phyloP scores from a whole-genome alignment of 2,329 filamentous ascomycete genomes.

The Rutstroemia sp. region DNA sequence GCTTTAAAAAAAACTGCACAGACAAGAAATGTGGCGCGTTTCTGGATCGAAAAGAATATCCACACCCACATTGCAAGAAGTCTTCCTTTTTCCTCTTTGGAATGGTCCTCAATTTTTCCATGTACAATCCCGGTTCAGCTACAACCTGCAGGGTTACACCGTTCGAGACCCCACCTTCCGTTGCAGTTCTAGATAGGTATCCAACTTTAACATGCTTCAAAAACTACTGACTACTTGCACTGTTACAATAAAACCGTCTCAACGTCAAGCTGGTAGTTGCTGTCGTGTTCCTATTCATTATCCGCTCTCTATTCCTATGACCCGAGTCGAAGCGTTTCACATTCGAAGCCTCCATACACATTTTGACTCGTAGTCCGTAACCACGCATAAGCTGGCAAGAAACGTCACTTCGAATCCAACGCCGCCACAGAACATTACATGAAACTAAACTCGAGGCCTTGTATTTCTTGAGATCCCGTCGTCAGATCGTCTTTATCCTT shows the following conservation, averaged over 20 bases:
- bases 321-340: too few species aligned
- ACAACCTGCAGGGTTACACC: neutral
- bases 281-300: too few species aligned
- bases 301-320: too few species aligned
- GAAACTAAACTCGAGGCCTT: neutral
- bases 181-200: neutral
- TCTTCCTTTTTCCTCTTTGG: neutral
- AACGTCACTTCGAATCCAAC: too few species aligned
- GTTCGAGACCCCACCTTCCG: neutral
- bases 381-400: too few species aligned
- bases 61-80: neutral
- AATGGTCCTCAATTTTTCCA: neutral
- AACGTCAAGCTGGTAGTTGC: too few species aligned
- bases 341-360: too few species aligned
- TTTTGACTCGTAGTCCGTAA: too few species aligned
- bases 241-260: too few species aligned
- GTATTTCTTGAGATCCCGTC: constrained; percentile 5
- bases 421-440: neutral
- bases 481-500: constrained; percentile 12
- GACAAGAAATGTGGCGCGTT: too few species aligned
- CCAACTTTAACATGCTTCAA: neutral
- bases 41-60: neutral
- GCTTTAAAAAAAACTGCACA: too few species aligned
- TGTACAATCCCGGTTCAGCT: neutral
- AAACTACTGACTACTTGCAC: too few species aligned